These are phyloP conservation scores for Leccinum aurantiacum DNA, from an alignment of 768 basidiomycete genomes.

Conservation along the genomic window DNA sequence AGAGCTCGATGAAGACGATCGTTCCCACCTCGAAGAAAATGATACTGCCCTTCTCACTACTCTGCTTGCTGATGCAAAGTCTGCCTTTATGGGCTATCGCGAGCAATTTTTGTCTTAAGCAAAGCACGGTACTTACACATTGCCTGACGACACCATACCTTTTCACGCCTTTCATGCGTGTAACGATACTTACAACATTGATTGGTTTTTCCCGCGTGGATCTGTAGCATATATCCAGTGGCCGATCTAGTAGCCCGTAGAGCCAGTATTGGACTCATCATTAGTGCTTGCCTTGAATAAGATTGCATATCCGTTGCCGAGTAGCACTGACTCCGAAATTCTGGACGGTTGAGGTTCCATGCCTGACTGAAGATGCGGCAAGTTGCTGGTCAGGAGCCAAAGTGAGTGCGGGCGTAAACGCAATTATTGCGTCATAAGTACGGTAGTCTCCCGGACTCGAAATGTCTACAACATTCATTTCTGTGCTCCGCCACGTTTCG, in stretches of 20 bases:
- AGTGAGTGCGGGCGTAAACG: background rate
- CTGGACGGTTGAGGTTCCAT: background rate
- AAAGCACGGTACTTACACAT: background rate
- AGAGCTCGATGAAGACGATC: slow-evolving; percentile 13
- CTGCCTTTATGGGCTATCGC: slow-evolving; percentile 22
- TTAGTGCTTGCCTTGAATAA: background rate
- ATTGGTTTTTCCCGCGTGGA: no score
- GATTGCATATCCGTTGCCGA: background rate
- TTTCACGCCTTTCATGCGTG: background rate
- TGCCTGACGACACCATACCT: background rate
- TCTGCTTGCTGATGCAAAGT: slow-evolving; percentile 18
- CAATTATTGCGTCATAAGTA: background rate
- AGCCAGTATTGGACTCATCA: background rate
- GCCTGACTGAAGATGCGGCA: no score
- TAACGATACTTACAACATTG: background rate
- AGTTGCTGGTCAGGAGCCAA: no score
- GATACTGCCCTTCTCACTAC: slow-evolving; percentile 16
- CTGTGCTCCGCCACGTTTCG: no score
- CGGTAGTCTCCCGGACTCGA: background rate
- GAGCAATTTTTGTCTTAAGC: background rate
- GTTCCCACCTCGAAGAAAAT: slow-evolving; percentile 2
- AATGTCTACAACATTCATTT: background rate
- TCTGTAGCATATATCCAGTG: background rate
- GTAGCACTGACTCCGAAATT: background rate
- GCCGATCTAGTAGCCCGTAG: background rate